A percentile compares a stretch with the other conserved stretches of the same genome.
Conservation (phyloP, 2,329 filamentous ascomycete genomes). For the Alternaria hordeiaustralica region DNA sequence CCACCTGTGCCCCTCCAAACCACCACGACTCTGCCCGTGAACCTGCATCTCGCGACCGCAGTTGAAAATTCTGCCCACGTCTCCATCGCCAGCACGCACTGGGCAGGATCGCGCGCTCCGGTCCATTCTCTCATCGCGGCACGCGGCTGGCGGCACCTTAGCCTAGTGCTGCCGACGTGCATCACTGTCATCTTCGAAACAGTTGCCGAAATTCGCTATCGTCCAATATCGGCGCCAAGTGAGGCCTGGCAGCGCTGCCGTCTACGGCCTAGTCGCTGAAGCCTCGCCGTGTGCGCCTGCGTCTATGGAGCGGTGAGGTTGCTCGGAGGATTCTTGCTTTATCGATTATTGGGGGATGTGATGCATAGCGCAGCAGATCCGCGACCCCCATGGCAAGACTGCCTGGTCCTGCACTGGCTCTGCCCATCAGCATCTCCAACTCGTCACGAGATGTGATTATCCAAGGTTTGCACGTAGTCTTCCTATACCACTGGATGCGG, state of each 20-base stretch:
- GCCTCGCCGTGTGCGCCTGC: conserved; percentile 13
- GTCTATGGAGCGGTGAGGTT: conserved; percentile 23
- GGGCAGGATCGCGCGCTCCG: conserved; percentile 13
- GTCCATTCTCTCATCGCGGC: conserved; percentile 24
- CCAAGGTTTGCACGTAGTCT: neutral
- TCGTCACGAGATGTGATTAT: neutral
- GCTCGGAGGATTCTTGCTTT: conserved; percentile 19
- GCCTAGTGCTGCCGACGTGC: conserved; percentile 29
- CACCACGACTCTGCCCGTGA: neutral
- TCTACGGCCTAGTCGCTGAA: conserved; percentile 10
- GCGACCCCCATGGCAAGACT: conserved; percentile 1
- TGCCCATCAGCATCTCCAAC: conserved; percentile 16
- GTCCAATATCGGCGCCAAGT: conserved; percentile 33
- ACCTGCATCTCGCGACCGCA: conserved; percentile 11
- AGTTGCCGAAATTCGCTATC: conserved; percentile 20
- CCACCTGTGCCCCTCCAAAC: conserved; percentile 11
- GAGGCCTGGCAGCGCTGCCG: neutral
- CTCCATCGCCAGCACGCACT: conserved; percentile 5
- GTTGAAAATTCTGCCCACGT: conserved; percentile 5
- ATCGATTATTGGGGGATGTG: conserved; percentile 7
- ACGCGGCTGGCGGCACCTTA: conserved; percentile 30
- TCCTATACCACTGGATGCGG: neutral
- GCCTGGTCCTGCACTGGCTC: neutral
- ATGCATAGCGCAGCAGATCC: conserved; percentile 15
- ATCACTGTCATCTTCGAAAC: conserved; percentile 19